A percentile compares a stretch with the other conserved stretches of the same genome.
Evolutionary conservation across 116 monocot species (phyloP).

Genomic region (Iris pallida): DNA sequence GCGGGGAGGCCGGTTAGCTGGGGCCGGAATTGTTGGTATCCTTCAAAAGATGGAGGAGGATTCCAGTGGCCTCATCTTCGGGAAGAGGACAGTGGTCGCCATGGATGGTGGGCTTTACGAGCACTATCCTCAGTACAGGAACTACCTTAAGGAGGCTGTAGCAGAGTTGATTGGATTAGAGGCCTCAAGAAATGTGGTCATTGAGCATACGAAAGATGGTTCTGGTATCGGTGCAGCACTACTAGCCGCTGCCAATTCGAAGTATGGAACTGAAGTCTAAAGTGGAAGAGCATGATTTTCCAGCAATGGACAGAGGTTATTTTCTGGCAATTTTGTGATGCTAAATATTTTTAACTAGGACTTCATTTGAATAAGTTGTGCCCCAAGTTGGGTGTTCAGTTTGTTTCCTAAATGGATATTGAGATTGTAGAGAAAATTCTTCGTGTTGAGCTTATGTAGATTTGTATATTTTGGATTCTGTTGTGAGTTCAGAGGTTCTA

Average conservation of each 20-base stretch:
- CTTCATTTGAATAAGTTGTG: neutral
- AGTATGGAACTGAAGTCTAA: conserved; percentile 17
- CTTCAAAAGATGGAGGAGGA: conserved; percentile 64
- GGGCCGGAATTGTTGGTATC: conserved; percentile 69
- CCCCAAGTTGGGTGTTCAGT: too few species aligned
- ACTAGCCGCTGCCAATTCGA: conserved; percentile 58
- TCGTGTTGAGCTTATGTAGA: too few species aligned
- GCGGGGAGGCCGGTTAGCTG: conserved; percentile 60
- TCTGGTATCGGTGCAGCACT: conserved; percentile 76
- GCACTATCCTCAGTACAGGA: conserved; percentile 56
- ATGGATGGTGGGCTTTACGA: conserved; percentile 84
- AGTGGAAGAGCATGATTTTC: neutral
- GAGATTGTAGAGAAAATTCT: too few species aligned
- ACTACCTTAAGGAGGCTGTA: conserved; percentile 50
- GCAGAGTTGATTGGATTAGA: conserved; percentile 51
- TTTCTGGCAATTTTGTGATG: neutral
- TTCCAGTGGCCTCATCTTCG: conserved; percentile 25
- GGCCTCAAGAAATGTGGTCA: conserved; percentile 33
- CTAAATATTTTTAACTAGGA: neutral
- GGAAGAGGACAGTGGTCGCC: conserved; percentile 65
- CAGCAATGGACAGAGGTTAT: too few species aligned
- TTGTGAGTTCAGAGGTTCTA: too few species aligned
- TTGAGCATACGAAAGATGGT: conserved; percentile 64
- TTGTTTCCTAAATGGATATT: too few species aligned
- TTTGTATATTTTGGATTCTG: too few species aligned